These are phyloP conservation scores for Plasmodium inui DNA, from an alignment of 169 alveolate species.

Conservation along the genomic window DNA sequence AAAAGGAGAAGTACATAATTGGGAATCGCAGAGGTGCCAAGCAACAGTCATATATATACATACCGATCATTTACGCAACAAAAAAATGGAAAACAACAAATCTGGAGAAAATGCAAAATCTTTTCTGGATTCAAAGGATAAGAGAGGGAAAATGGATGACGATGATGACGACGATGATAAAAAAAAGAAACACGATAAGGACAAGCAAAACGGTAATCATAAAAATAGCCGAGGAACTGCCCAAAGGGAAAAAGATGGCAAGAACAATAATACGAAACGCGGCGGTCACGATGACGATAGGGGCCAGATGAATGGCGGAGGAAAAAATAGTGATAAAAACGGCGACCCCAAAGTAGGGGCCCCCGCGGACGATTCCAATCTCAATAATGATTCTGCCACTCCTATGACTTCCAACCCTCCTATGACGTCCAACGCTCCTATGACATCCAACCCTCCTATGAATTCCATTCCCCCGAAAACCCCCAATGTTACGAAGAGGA, in stretches of 20 bases:
- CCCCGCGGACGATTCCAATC: background rate
- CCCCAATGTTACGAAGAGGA: background rate
- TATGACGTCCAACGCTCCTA: background rate
- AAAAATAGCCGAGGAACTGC: background rate
- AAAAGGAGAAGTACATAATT: background rate
- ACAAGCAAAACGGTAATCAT: background rate
- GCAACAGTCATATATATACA: background rate
- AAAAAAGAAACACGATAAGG: background rate
- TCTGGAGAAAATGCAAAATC: constrained; percentile 13
- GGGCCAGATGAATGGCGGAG: background rate
- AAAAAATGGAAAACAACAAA: constrained; percentile 45
- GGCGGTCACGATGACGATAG: background rate
- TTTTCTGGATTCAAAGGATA: constrained; percentile 41
- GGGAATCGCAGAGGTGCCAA: background rate
- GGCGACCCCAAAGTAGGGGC: background rate
- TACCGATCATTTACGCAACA: background rate
- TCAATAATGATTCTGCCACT: background rate
- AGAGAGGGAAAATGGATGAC: constrained; percentile 36
- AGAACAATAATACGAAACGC: background rate
- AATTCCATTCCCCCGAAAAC: background rate
- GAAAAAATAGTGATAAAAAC: background rate
- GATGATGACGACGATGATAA: constrained; percentile 43
- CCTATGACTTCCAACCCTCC: background rate
- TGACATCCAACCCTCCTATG: background rate
- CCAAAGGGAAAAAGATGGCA: constrained; percentile 6